Base-by-base conservation (phyloP, 768 basidiomycete species). In the Pleurotus tuoliensis region DNA sequence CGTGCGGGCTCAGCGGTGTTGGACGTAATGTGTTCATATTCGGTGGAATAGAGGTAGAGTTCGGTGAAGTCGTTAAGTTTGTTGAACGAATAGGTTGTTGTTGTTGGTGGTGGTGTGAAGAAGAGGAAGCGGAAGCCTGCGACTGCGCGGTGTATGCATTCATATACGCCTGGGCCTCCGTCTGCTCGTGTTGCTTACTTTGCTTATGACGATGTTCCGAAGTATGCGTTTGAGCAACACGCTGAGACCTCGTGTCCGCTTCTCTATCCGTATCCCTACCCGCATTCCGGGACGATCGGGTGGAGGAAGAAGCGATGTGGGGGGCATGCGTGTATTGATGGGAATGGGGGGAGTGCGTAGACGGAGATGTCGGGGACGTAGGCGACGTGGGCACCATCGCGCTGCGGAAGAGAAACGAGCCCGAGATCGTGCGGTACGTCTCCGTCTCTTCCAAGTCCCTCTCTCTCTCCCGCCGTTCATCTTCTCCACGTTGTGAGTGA, bases 1-100 rank as follows among this genome's bases (percentile, higher is more conserved):
- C 81, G 53, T 81, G 83, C 0, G 80, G 82, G 13, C 77, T 77
- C 63, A 76, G 39, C 18, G 51, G 51, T 1, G 51, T 30, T 50
- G 34, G 39, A 18, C 24, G 24, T 20, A 8, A 40, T 9, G n/a
- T 13, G 24, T 7, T 50, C 24, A 25, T 15, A 24, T 38, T 30
- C 12, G 1, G 34, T 18, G 13, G 50, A 15, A 40, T 24, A 24
- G 24, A 24, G 24, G 24, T 18, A 20, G n/a, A 24, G 24, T 25
- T 47, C 15, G 46, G 46, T 7, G 13, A 47, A 47, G 24, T 15
- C 16, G 46, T 8, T 3, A 7, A 41, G 37, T 18, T 20, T 39
- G 51, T 18, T 53, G 51, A 34, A 11, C 11, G 30, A 34, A 11
- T 34, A 34, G 9, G 9, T 34, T 34, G 30, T 9, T 30, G 30